Evolutionary conservation across 1,284 basidiomycete genomes (phyloP), one percentile per base, ranked within the genome.

Genomic region (Leucoagaricus sp.): DNA sequence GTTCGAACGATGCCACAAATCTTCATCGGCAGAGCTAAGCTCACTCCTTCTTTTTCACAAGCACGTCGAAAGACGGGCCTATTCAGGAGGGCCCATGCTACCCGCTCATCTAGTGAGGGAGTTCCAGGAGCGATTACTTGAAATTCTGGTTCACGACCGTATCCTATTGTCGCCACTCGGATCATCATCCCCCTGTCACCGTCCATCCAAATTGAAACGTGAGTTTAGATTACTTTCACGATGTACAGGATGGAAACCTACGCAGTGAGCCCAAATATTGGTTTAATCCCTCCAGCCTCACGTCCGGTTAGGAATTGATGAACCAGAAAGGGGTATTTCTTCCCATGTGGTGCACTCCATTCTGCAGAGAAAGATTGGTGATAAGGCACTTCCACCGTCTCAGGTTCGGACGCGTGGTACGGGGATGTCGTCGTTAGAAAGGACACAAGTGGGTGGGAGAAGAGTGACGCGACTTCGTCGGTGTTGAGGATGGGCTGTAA

Each of bases 251-350:
- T 4, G 17, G 25, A 34, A 50, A 79, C 84, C 62, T 66, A 93
- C 90, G 91, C 83, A 48, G 93, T 94, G 13, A 94, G 72, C 2
- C 91, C 92, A 61, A 85, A 92, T 1, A 94, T 84, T 13, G 92
- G 93, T 64, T 92, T 93, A 17, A 91, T 83, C 0, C 91, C 91
- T 15, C 86, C 85, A 4, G 80, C 83, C 69, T 94, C 92, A 38
- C 91, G 73, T 0, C 92, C 92, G 0, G 92, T 94, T 41, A 93
- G 75, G 72, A 94, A 94, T 13, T 79, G 76, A 70, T 94, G 92
- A 65, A 86, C 79, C 21, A 90, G 68, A 26, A 67, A 64, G 5
- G 61, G 57, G 58, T 71, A 67, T 42, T 55, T 54, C 19, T 61
- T 62, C 10, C 68, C 65, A 15, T 72, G 66, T 0, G 71, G 74